phyloP scores from a whole-genome alignment of 2,329 filamentous ascomycete genomes.

The Nannizziopsis arthrosporioides region DNA sequence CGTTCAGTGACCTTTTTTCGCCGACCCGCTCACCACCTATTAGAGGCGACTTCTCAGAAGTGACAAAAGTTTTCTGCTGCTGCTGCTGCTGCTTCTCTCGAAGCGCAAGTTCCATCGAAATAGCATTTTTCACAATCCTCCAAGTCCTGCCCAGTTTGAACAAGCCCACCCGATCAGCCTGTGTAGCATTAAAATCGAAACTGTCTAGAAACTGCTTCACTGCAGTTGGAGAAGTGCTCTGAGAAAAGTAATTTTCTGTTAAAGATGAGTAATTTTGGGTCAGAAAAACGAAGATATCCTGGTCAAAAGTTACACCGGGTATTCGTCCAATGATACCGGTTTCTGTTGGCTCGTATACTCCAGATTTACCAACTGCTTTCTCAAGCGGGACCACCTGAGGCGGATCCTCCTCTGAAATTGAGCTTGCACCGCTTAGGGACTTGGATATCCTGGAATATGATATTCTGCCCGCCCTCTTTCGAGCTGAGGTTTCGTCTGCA shows the following conservation, averaged over 20 bases:
- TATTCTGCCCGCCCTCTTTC: constrained; percentile 37
- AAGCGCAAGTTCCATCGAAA: constrained; percentile 39
- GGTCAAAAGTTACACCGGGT: constrained; percentile 36
- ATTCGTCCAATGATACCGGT: constrained; percentile 40
- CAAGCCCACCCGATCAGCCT: constrained; percentile 41
- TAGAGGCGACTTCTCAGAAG: constrained; percentile 21
- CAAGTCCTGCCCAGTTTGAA: constrained; percentile 48
- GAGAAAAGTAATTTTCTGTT: constrained; percentile 22
- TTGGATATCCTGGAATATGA: constrained; percentile 40
- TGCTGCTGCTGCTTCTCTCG: constrained; percentile 27
- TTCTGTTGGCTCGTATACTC: constrained; percentile 34
- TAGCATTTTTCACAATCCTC: constrained; percentile 43
- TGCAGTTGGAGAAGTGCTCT: constrained; percentile 18
- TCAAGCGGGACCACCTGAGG: constrained; percentile 42
- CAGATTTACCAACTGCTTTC: constrained; percentile 37
- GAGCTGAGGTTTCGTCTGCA: constrained; percentile 41
- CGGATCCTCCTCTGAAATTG: constrained; percentile 34
- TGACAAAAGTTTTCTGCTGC: background rate
- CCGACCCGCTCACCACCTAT: constrained; percentile 22
- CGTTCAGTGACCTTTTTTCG: constrained; percentile 20
- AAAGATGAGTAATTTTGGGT: constrained; percentile 34
- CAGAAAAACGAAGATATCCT: constrained; percentile 32
- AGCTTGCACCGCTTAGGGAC: constrained; percentile 44
- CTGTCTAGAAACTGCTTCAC: constrained; percentile 30
- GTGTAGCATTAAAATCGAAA: constrained; percentile 44